phyloP scores from a whole-genome alignment of 305 asterid genomes.

The Rubia peregrina region DNA sequence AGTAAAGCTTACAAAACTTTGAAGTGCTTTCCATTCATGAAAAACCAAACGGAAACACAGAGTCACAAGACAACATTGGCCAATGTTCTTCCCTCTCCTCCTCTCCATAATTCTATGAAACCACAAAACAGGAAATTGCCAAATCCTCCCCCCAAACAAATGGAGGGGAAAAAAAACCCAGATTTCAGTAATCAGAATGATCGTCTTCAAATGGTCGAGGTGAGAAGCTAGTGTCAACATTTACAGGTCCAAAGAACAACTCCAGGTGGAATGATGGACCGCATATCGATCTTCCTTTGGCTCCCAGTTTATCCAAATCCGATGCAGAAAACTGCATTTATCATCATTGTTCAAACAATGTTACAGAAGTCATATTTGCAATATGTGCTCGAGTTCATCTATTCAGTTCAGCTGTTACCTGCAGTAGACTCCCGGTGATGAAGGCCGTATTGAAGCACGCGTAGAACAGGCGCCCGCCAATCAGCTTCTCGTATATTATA shows the following conservation, averaged over 20 bases:
- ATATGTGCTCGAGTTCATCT: no score
- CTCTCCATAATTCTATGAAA: background rate
- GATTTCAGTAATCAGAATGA: constrained; percentile 13
- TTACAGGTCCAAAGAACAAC: constrained; percentile 61
- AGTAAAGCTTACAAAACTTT: constrained; percentile 12
- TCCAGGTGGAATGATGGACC: constrained; percentile 75
- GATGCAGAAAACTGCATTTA: constrained; percentile 36
- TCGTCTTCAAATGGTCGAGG: constrained; percentile 27
- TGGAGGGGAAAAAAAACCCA: background rate
- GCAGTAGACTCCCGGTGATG: constrained; percentile 56
- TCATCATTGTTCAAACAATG: background rate
- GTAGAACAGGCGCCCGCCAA: constrained; percentile 71
- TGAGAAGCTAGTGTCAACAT: constrained; percentile 24
- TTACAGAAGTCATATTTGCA: background rate
- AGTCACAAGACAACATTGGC: background rate
- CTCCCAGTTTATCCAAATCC: constrained; percentile 73
- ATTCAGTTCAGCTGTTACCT: constrained; percentile 27
- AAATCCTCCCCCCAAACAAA: background rate
- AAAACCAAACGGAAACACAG: constrained; percentile 14
- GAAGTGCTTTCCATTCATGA: constrained; percentile 4
- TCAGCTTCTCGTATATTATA: constrained; percentile 58
- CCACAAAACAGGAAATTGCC: background rate
- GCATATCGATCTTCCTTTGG: constrained; percentile 48
- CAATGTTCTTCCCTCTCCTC: background rate
- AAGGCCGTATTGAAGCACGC: constrained; percentile 76